Base-by-base conservation (phyloP, 169 alveolate genomes). In the Toxoplasma gondii region DNA sequence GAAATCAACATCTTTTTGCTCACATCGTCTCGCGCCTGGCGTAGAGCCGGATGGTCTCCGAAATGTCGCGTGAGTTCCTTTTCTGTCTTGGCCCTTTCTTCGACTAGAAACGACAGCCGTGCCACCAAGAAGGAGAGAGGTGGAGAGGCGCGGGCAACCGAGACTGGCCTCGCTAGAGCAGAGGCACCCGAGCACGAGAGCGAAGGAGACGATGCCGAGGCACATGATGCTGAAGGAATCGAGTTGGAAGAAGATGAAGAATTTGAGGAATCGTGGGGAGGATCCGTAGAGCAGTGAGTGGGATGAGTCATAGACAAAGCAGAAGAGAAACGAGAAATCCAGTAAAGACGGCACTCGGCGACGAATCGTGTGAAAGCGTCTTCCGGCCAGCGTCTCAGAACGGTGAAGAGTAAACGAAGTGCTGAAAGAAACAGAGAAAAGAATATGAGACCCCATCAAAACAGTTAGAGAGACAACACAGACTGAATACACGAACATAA, bases 371-470 rank as follows among this genome's bases (percentile, higher is more conserved):
- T 1, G 53, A 82, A 36, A 5, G 90, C 90, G 67, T 82, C 90
- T 22, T 82, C 64, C 2, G 90, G 90, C 90, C 90, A 82, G 90
- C 90, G 90, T 49, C 90, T 82, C 67, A 82, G 67, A 12, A 41
- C 39, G n/a, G 34, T 41, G 90, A 82, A 82, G 64, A 82, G 67
- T 7, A 67, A 27, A 29, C 24, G 53, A 10, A 82, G 34, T 5
- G 53, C 90, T 82, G 90, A 7, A 74, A 19, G 34, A 16, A 39
- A 24, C 64, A 82, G 90, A 41, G 54, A 36, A 0, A 9, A 82
- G 36, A 49, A 7, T 1, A 19, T 24, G 34, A 39, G 5, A 17
- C 84, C 9, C 84, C 22, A n/a, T 19, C 9, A 64, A 44, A 27
- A 22, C 44, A 41, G n/a, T 19, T 31, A 64, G 7, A 27, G 74